These are phyloP conservation scores for Galerina marginata DNA, from an alignment of 768 basidiomycete genomes.

Conservation along the genomic window DNA sequence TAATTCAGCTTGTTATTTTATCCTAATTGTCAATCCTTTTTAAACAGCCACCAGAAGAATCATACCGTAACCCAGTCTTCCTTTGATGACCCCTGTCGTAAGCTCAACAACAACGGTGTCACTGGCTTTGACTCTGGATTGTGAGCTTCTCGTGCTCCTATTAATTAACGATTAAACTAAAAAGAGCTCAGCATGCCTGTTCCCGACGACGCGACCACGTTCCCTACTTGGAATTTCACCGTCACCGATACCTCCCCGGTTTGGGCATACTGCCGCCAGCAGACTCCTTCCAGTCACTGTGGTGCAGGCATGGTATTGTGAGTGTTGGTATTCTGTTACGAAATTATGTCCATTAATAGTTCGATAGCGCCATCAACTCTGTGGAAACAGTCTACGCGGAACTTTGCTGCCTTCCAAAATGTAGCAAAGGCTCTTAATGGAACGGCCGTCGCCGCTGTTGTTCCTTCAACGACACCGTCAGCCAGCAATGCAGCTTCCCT, in stretches of 20 bases:
- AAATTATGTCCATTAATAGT: not conserved
- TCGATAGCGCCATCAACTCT: slow-evolving; percentile 57
- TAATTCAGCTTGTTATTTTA: not conserved
- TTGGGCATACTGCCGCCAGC: slow-evolving; percentile 61
- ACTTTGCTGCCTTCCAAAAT: slow-evolving; percentile 61
- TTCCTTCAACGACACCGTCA: slow-evolving; percentile 28
- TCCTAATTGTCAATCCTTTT: not conserved
- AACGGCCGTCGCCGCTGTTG: slow-evolving; percentile 43
- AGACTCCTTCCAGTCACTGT: slow-evolving; percentile 45
- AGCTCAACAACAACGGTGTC: slow-evolving; percentile 41
- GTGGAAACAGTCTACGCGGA: slow-evolving; percentile 52
- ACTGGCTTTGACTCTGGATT: slow-evolving; percentile 64
- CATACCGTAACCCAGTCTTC: slow-evolving; percentile 69
- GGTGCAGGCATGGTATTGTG: slow-evolving; percentile 62
- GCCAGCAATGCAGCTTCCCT: slow-evolving; percentile 38
- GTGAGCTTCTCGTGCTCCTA: slow-evolving; percentile 36
- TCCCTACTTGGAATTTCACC: slow-evolving; percentile 62
- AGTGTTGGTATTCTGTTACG: slow-evolving; percentile 20
- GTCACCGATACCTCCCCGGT: slow-evolving; percentile 63
- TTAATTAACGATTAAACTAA: not conserved
- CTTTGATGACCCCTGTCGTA: slow-evolving; percentile 63
- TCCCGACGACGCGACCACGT: slow-evolving; percentile 43
- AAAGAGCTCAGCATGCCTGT: slow-evolving; percentile 42
- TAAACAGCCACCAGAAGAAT: slow-evolving; percentile 63
- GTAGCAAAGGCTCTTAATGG: slow-evolving; percentile 62